Percentiles rank a stretch among this genome's conserved stretches.
These are phyloP conservation scores for Carpinus viminea DNA, from an alignment of 306 rosid species.

Conservation along the genomic window DNA sequence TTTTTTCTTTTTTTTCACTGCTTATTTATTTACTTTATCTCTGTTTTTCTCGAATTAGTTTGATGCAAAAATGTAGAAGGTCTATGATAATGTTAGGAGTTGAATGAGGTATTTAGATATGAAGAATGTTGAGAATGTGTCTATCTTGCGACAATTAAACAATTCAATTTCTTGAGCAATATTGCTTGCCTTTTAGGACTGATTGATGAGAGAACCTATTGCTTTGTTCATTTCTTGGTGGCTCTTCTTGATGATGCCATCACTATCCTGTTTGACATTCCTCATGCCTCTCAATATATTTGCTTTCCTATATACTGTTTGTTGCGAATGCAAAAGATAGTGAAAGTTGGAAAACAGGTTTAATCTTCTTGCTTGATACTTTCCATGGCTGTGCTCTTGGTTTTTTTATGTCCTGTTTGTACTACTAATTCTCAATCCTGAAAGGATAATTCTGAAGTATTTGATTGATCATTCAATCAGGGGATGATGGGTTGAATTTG, in stretches of 20 bases:
- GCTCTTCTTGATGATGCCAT: not conserved
- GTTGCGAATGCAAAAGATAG: not conserved
- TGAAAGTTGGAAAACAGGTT: not conserved
- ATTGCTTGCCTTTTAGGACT: not conserved
- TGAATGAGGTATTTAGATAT: not conserved
- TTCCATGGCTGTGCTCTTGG: conserved; percentile 5
- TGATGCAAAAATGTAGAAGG: not conserved
- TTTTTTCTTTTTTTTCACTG: not conserved
- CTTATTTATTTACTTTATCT: not conserved
- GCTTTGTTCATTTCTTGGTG: not conserved
- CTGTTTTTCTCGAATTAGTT: not conserved
- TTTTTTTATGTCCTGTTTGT: conserved; percentile 13
- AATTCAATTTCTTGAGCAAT: not conserved
- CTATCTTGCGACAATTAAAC: not conserved
- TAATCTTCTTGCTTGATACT: conserved; percentile 9
- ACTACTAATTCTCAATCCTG: conserved; percentile 5
- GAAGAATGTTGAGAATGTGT: not conserved
- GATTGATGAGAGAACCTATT: not conserved
- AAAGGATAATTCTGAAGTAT: conserved; percentile 20
- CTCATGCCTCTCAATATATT: not conserved
- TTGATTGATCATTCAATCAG: conserved; percentile 40
- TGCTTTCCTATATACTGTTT: not conserved
- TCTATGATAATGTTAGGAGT: not conserved
- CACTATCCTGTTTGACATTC: not conserved
- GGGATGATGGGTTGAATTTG: conserved; percentile 80